Evolutionary conservation across 192 early-diverging fungal species (phyloP).

Genomic region (Mortierella antarctica): DNA sequence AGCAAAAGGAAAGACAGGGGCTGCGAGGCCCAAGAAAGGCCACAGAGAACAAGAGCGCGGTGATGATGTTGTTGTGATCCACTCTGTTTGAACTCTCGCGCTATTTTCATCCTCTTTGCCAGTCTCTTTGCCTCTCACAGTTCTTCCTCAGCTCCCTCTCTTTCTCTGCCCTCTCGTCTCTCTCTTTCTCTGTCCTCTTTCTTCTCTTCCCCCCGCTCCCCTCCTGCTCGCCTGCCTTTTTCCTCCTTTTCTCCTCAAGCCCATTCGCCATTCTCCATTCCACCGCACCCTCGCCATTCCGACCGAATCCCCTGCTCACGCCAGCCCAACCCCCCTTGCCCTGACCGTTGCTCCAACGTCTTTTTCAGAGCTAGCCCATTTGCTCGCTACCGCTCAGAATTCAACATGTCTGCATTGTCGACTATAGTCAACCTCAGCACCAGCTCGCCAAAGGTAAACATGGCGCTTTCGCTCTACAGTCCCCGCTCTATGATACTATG

Average conservation of each 20-base stretch:
- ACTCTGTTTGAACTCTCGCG: background rate
- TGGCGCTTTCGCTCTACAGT: background rate
- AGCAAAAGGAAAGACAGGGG: background rate
- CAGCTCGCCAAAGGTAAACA: constrained; percentile 32
- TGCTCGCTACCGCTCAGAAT: background rate
- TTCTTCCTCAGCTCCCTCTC: background rate
- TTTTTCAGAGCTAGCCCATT: background rate
- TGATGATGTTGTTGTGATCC: background rate
- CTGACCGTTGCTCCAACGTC: too few species aligned
- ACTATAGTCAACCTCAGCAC: constrained; percentile 21
- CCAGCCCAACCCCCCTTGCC: background rate
- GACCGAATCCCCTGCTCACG: background rate
- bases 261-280: background rate
- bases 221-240: background rate
- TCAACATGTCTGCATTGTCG: constrained; percentile 17
- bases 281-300: background rate
- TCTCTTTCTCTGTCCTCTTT: background rate
- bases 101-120: background rate
- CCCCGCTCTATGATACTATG: background rate
- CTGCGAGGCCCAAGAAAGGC: too few species aligned
- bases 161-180: background rate
- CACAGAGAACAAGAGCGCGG: background rate
- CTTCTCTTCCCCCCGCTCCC: too few species aligned
- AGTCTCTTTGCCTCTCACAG: background rate
- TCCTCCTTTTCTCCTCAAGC: background rate